Conservation (phyloP, 2,329 filamentous ascomycete species). For the Cladosporium sp. region DNA sequence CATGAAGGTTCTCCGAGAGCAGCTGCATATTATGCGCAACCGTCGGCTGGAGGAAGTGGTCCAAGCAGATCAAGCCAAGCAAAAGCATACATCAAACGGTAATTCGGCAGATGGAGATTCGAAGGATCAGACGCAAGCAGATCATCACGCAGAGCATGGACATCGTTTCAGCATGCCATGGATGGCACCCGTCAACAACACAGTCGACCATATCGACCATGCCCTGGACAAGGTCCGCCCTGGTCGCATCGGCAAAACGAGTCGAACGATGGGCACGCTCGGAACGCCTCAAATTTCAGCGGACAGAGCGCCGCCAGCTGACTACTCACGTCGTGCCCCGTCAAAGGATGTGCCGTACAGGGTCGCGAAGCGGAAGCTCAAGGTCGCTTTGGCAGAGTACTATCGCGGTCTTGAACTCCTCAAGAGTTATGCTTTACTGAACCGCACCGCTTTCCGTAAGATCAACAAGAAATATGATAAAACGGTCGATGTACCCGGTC, state of each 20-base stretch:
- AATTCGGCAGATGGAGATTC: conserved; percentile 1
- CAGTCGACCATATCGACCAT: conserved; percentile 12
- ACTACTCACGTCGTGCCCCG: conserved; percentile 39
- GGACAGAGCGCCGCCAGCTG: conserved; percentile 30
- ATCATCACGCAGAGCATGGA: neutral
- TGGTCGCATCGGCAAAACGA: conserved; percentile 53
- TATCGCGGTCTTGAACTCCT: conserved; percentile 88
- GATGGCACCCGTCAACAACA: conserved; percentile 39
- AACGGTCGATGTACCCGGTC: conserved; percentile 69
- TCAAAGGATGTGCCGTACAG: conserved; percentile 68
- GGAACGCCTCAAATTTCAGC: conserved; percentile 36
- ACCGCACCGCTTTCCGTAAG: conserved; percentile 90
- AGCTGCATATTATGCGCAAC: conserved; percentile 90
- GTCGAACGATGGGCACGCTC: conserved; percentile 40
- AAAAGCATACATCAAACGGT: conserved; percentile 13
- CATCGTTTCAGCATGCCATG: conserved; percentile 17
- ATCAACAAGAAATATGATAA: conserved; percentile 99
- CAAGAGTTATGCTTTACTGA: conserved; percentile 85
- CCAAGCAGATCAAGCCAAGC: conserved; percentile 38
- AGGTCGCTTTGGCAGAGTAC: conserved; percentile 85
- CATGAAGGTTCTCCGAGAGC: conserved; percentile 67
- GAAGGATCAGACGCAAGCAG: neutral
- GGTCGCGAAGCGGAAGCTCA: conserved; percentile 85
- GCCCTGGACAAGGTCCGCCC: conserved; percentile 31
- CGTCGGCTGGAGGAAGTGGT: conserved; percentile 70